Evolutionary conservation across 2,329 filamentous ascomycete species (phyloP).

Genomic region (Calcarisporium arbuscula): DNA sequence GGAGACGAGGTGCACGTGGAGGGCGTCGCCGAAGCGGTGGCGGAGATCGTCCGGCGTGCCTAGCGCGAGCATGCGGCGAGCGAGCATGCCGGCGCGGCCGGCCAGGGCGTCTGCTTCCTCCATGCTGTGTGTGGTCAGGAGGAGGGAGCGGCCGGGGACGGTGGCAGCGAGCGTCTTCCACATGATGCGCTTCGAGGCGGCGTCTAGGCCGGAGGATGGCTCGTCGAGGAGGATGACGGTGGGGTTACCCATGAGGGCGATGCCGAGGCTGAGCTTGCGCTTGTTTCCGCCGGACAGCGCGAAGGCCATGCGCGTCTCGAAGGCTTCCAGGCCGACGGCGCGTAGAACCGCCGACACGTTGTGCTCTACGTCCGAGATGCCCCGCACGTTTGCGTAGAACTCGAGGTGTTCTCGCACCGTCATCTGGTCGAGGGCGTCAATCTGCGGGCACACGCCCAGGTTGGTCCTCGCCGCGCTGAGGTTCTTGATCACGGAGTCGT

Average conservation of each 20-base stretch:
- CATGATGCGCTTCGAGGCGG: conserved; percentile 86
- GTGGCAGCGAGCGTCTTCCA: conserved; percentile 77
- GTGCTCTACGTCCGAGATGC: conserved; percentile 66
- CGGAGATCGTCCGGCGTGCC: conserved; percentile 70
- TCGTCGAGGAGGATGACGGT: conserved; percentile 84
- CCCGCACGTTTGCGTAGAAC: conserved; percentile 82
- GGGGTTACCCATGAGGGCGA: conserved; percentile 89
- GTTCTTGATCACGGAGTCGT: conserved; percentile 65
- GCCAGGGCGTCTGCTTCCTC: conserved; percentile 90
- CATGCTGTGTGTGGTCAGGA: conserved; percentile 92
- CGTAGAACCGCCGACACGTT: conserved; percentile 74
- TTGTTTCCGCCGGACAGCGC: conserved; percentile 88
- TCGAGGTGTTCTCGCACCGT: conserved; percentile 78
- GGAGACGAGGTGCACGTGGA: conserved; percentile 78
- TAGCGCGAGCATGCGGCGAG: conserved; percentile 76
- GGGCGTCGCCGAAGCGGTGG: conserved; percentile 67
- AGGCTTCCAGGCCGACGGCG: conserved; percentile 70
- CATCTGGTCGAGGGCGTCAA: conserved; percentile 85
- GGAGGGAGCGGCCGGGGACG: conserved; percentile 68
- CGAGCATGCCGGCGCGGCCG: conserved; percentile 77
- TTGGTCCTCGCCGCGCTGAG: conserved; percentile 67
- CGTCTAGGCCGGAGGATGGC: conserved; percentile 82
- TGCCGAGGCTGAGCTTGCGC: conserved; percentile 82
- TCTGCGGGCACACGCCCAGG: conserved; percentile 87
- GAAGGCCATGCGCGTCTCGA: conserved; percentile 66